These are phyloP conservation scores for Erodium maritimum DNA, from an alignment of 345 rosid species.

Conservation along the genomic window DNA sequence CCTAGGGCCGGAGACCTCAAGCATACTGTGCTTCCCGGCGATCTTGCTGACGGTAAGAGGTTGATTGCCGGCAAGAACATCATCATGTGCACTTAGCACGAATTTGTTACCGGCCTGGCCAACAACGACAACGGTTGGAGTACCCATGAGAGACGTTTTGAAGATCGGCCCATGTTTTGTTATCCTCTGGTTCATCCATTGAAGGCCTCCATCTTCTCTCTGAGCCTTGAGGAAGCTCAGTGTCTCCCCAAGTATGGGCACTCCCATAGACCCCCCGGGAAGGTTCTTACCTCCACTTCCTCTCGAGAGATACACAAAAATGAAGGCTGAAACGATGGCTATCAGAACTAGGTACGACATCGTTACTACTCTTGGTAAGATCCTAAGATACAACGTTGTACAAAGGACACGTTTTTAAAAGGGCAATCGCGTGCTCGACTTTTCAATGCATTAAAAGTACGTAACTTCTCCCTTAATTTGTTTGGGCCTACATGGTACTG, in stretches of 20 bases:
- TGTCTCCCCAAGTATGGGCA: conserved; percentile 5
- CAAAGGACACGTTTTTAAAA: too few relatives aligned
- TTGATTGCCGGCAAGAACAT: conserved; percentile 2
- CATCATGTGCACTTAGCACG: background rate
- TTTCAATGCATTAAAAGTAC: too few relatives aligned
- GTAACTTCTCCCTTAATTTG: too few relatives aligned
- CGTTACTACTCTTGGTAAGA: too few relatives aligned
- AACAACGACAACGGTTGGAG: conserved; percentile 3
- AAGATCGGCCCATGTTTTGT: conserved; percentile 1
- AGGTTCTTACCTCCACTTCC: background rate
- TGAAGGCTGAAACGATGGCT: background rate
- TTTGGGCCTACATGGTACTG: too few relatives aligned
- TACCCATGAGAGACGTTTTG: conserved; percentile 9
- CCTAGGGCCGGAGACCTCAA: conserved; percentile 1
- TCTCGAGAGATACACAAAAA: background rate
- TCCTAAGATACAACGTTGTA: too few relatives aligned
- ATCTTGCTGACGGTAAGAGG: background rate
- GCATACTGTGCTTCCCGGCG: conserved; percentile 2
- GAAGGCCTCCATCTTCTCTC: conserved; percentile 1
- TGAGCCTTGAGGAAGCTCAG: conserved; percentile 5
- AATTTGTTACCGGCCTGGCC: conserved; percentile 8
- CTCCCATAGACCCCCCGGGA: conserved; percentile 4
- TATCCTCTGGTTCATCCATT: conserved; percentile 6
- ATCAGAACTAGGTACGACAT: background rate
- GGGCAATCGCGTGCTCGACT: too few relatives aligned